phyloP scores from a whole-genome alignment of 2,329 filamentous ascomycete genomes.

The Aspergillus udagawae region DNA sequence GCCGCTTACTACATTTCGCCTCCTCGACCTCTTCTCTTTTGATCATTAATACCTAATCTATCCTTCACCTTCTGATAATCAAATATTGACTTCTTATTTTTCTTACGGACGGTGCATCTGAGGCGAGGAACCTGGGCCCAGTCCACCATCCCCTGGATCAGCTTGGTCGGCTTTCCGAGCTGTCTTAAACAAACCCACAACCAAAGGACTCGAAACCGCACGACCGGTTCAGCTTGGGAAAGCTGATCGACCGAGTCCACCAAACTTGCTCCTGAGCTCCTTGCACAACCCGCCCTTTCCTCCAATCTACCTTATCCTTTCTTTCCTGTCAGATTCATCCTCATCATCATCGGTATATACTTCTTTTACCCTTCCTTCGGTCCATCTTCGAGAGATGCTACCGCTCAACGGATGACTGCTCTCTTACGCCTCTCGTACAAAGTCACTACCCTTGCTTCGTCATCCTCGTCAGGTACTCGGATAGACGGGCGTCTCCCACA shows the following conservation, averaged over 20 bases:
- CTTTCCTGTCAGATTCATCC: conserved; percentile 14
- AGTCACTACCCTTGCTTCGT: conserved; percentile 22
- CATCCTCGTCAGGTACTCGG: conserved; percentile 17
- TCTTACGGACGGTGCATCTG: neutral
- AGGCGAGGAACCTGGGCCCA: neutral
- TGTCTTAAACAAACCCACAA: conserved; percentile 17
- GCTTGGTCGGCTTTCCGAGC: conserved; percentile 13
- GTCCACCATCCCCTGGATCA: conserved; percentile 14
- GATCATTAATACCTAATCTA: neutral
- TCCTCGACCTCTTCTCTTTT: conserved; percentile 7
- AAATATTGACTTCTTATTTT: conserved; percentile 1
- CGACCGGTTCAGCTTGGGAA: conserved; percentile 1
- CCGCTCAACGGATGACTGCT: conserved; percentile 18
- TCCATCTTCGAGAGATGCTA: conserved; percentile 15
- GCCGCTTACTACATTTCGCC: conserved; percentile 9
- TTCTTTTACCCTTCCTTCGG: neutral
- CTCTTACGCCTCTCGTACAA: conserved; percentile 15
- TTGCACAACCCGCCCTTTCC: conserved; percentile 5
- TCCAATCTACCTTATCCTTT: conserved; percentile 2
- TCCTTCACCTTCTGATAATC: conserved; percentile 4
- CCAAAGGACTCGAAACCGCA: conserved; percentile 11
- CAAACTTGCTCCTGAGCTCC: conserved; percentile 8
- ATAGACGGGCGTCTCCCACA: conserved; percentile 14
- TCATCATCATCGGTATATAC: neutral
- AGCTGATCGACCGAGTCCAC: conserved; percentile 13